Percentiles rank a stretch among this genome's conserved stretches.
Conservation (phyloP, 164 flowering plant species). For the Chimonanthus praecox region DNA sequence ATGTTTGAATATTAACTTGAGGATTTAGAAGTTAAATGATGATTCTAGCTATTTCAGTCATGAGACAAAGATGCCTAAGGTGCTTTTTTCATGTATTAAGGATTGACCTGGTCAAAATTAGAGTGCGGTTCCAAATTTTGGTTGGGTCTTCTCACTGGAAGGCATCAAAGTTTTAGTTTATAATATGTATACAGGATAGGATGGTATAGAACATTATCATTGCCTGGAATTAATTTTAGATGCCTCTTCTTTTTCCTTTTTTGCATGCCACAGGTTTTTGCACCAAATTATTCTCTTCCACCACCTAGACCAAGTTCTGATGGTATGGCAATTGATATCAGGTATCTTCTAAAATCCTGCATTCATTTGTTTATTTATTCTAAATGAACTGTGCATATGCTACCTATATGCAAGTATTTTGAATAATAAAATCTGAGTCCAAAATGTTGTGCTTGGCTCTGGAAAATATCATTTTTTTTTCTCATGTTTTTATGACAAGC, state of each 20-base stretch:
- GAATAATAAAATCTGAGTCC: not conserved
- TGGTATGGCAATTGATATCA: conserved; percentile 56
- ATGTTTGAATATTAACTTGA: too few relatives aligned
- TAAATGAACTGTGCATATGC: not conserved
- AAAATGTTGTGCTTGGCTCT: not conserved
- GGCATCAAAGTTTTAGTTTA: not conserved
- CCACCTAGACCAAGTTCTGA: conserved; percentile 40
- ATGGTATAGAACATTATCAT: not conserved
- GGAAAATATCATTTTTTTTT: not conserved
- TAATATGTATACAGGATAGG: not conserved
- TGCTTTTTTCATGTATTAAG: too few relatives aligned
- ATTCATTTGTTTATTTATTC: not conserved
- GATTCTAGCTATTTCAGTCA: too few relatives aligned
- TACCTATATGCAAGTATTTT: not conserved
- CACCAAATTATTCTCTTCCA: conserved; percentile 56
- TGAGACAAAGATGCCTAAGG: too few relatives aligned
- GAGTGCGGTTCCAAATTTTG: not conserved
- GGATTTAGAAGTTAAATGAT: too few relatives aligned
- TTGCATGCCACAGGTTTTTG: conserved; percentile 31
- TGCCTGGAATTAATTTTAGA: not conserved
- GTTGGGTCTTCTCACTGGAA: not conserved
- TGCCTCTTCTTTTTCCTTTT: conserved; percentile 3
- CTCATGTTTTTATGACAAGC: too few relatives aligned
- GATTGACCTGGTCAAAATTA: not conserved
- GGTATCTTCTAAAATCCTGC: conserved; percentile 23